Percentiles rank a stretch among this genome's conserved stretches.
These are phyloP conservation scores for Salicornia ramosissima DNA, from an alignment of 148 eudicot genomes.

Conservation along the genomic window DNA sequence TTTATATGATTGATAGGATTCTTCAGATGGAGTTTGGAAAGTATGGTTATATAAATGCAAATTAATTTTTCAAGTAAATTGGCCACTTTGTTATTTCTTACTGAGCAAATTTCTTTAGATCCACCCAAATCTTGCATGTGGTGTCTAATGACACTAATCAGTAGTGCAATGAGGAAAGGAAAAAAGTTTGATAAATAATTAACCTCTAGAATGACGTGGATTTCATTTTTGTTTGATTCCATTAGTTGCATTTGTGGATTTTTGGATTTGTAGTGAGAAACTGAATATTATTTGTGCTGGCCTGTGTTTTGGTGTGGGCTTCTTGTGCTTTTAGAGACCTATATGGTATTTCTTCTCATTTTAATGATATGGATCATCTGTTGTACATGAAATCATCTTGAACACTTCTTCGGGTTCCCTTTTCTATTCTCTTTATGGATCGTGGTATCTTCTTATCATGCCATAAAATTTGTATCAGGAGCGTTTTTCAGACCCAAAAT, in stretches of 20 bases:
- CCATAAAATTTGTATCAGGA: constrained; percentile 40
- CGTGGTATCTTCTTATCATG: background rate
- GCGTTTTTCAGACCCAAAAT: constrained; percentile 74
- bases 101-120: too few relatives aligned
- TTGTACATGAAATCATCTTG: background rate
- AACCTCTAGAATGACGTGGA: background rate
- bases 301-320: constrained; percentile 3
- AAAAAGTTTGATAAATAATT: background rate
- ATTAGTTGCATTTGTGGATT: background rate
- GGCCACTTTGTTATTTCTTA: background rate
- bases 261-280: background rate
- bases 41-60: background rate
- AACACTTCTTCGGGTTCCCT: background rate
- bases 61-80: background rate
- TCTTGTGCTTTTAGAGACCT: background rate
- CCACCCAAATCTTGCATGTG: too few relatives aligned
- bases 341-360: background rate
- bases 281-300: background rate
- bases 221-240: background rate
- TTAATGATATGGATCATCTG: background rate
- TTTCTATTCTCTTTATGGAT: background rate
- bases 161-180: background rate
- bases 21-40: background rate
- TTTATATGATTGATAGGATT: background rate
- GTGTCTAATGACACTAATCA: background rate